Conservation (phyloP, 2,329 filamentous ascomycete species). For the Thelonectria discophora region DNA sequence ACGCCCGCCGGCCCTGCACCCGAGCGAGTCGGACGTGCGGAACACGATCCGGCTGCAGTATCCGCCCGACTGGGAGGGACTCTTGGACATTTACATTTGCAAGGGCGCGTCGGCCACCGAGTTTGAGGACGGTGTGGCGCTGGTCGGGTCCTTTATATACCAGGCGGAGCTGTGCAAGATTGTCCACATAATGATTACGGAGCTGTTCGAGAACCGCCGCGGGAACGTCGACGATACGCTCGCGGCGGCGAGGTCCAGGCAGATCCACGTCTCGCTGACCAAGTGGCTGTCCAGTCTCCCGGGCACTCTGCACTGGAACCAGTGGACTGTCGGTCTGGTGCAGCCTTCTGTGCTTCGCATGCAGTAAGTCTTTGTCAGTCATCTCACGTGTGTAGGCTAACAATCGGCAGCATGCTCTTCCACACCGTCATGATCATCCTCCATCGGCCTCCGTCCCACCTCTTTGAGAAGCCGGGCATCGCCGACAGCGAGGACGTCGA, state of each 20-base stretch:
- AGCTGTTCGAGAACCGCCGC: conserved; percentile 59
- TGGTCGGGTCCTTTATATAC: conserved; percentile 57
- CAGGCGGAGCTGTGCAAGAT: conserved; percentile 60
- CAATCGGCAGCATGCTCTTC: conserved; percentile 53
- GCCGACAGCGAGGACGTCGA: conserved; percentile 56
- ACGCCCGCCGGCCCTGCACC: conserved; percentile 58
- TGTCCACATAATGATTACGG: conserved; percentile 59
- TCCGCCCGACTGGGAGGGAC: conserved; percentile 57
- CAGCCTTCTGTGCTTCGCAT: conserved; percentile 57
- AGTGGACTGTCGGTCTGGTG: conserved; percentile 58
- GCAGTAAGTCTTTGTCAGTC: conserved; percentile 45
- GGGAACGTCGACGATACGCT: conserved; percentile 52
- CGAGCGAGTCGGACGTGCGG: conserved; percentile 58
- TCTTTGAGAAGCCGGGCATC: conserved; percentile 52
- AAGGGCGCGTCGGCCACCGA: conserved; percentile 54
- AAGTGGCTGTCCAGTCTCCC: conserved; percentile 58
- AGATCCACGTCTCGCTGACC: conserved; percentile 57
- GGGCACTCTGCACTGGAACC: conserved; percentile 59
- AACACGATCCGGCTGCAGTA: conserved; percentile 60
- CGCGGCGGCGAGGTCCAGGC: conserved; percentile 53
- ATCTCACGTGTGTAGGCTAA: conserved; percentile 26
- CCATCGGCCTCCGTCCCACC: conserved; percentile 57
- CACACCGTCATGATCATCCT: conserved; percentile 62
- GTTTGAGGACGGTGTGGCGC: conserved; percentile 56
- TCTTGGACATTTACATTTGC: conserved; percentile 59